Evolutionary conservation across 179 eudicot genomes (phyloP).

Genomic region (Camellia oleifera): DNA sequence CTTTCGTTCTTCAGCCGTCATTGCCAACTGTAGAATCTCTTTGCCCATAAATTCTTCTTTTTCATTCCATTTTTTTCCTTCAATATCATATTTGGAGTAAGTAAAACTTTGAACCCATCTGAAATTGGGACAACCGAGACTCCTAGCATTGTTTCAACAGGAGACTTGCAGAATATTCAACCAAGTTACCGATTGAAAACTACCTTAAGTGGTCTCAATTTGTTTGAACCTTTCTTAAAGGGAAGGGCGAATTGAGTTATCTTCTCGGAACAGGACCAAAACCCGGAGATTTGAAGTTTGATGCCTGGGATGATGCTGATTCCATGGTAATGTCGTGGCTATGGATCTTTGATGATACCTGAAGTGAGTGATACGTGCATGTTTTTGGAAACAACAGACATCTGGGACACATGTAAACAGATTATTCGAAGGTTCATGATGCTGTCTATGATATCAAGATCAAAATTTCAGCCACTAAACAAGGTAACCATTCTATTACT

Average conservation of each 20-base stretch:
- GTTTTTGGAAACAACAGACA: not conserved
- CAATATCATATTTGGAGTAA: too few relatives aligned
- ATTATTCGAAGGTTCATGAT: constrained; percentile 1
- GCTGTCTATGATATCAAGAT: not conserved
- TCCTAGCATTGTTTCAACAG: not conserved
- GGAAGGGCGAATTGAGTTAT: not conserved
- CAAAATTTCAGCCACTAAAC: not conserved
- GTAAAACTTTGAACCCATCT: too few relatives aligned
- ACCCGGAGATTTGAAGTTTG: not conserved
- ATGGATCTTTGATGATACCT: not conserved
- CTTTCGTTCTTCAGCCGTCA: too few relatives aligned
- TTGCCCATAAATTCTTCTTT: too few relatives aligned
- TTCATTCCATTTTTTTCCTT: too few relatives aligned
- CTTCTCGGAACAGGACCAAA: not conserved
- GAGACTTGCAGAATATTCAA: not conserved
- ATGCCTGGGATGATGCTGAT: not conserved
- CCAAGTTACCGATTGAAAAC: not conserved
- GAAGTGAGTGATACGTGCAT: not conserved
- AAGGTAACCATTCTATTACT: not conserved
- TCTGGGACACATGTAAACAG: not conserved
- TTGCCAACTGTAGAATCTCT: too few relatives aligned
- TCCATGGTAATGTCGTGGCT: constrained; percentile 5
- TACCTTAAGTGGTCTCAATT: not conserved
- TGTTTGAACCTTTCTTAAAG: not conserved
- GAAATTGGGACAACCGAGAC: too few relatives aligned